Conservation (phyloP, 2,329 filamentous ascomycete species). For the Ilyonectria mors-panacis region DNA sequence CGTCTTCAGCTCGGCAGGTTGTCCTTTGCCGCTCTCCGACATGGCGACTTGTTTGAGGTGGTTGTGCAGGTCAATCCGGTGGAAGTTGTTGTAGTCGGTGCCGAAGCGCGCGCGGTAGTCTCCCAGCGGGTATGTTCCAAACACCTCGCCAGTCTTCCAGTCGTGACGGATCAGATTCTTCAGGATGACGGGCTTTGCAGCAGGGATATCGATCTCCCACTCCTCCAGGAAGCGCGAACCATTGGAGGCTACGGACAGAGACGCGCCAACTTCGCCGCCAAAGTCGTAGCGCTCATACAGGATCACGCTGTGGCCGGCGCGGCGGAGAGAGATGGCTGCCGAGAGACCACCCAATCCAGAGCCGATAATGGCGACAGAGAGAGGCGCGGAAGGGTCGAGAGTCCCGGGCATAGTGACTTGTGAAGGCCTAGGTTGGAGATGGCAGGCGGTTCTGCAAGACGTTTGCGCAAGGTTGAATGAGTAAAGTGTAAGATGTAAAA, state of each 20-base stretch:
- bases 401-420: conserved; percentile 20
- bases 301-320: conserved; percentile 60
- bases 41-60: conserved; percentile 72
- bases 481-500: no score
- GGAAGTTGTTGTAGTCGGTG: conserved; percentile 75
- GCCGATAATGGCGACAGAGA: conserved; percentile 57
- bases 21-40: conserved; percentile 64
- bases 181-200: conserved; percentile 73
- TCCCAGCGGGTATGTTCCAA: conserved; percentile 70
- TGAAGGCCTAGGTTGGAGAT: no score
- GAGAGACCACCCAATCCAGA: conserved; percentile 58
- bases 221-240: conserved; percentile 75
- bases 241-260: conserved; percentile 75
- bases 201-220: conserved; percentile 72
- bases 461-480: no score
- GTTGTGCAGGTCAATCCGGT: conserved; percentile 73
- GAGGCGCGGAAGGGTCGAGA: conserved; percentile 25
- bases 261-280: conserved; percentile 75
- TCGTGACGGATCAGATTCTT: conserved; percentile 74
- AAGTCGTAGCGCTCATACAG: conserved; percentile 76
- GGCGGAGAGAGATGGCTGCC: conserved; percentile 57
- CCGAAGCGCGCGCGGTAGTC: conserved; percentile 75
- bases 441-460: no score
- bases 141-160: conserved; percentile 73
- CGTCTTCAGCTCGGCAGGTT: conserved; percentile 64